These are phyloP conservation scores for Candida glucosophila DNA, from an alignment of 1,139 yeast genomes.

Conservation along the genomic window DNA sequence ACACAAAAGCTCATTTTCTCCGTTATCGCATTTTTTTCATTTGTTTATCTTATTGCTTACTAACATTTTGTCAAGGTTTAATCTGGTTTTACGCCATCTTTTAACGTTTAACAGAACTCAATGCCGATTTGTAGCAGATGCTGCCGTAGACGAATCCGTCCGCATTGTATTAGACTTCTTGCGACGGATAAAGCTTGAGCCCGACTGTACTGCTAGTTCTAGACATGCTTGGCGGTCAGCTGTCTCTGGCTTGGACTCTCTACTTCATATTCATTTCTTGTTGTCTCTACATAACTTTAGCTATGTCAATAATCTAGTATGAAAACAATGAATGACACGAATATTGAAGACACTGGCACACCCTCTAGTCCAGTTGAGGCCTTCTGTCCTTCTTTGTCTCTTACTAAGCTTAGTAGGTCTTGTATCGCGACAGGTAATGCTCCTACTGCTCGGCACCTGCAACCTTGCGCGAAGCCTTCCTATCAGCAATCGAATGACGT, in stretches of 20 bases:
- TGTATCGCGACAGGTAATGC: too few species aligned
- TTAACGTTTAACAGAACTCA: neutral
- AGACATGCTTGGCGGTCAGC: slow-evolving; percentile 2
- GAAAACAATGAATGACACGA: neutral
- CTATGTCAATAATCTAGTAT: slow-evolving; percentile 3
- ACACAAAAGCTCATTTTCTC: too few species aligned
- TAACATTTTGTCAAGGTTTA: neutral
- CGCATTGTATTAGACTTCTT: slow-evolving; percentile 5
- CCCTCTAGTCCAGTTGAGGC: too few species aligned
- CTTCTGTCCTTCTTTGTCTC: too few species aligned
- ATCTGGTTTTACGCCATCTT: slow-evolving; percentile 1
- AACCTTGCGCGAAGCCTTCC: too few species aligned
- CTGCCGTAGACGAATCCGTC: slow-evolving; percentile 3
- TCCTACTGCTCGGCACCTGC: too few species aligned
- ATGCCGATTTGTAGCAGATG: neutral
- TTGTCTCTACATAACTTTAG: slow-evolving; percentile 3
- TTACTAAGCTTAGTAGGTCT: too few species aligned
- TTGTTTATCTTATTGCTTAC: too few species aligned
- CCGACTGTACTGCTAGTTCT: slow-evolving; percentile 2
- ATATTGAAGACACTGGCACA: too few species aligned
- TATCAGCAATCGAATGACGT: too few species aligned
- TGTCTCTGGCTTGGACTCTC: slow-evolving; percentile 3
- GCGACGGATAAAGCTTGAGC: slow-evolving; percentile 3
- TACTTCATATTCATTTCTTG: slow-evolving; percentile 3
- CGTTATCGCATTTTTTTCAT: too few species aligned